Base-by-base conservation (phyloP, 1,139 yeast genomes). In the Barnettozyma hawaiiensis region DNA sequence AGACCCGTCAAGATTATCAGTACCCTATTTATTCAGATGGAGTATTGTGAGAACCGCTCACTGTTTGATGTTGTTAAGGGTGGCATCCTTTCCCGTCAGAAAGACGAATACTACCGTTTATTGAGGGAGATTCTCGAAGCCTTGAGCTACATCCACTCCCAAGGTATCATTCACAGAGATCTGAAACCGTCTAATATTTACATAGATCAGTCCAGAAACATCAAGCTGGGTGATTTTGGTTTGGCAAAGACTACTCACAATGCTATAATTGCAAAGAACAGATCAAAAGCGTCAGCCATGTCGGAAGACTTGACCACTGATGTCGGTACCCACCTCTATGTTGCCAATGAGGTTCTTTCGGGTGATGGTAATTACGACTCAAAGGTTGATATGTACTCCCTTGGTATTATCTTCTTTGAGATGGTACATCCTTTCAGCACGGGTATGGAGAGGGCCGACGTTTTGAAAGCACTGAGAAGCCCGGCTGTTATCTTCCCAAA, bases 181-280 rank as follows among this genome's bases (percentile, higher is more conserved):
- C 71, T 94, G 55, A 94, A 94, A 60, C 98, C 98, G 1, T 84
- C 84, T 75, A 94, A 94, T 61, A 87, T 94, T 61, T 94, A 94
- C 67, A 90, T 94, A 53, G 98, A 92, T 61, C 83, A 84, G 52
- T 76, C 86, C 1, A 82, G 85, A 54, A 87, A 90, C 59, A 80
- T 92, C 44, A 94, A 94, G 60, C 85, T 94, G 27, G 98, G 99
- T 52, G 98, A 94, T 59, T 94, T 94, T 63, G 99, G 98, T 0
- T 71, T 94, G 45, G 99, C 98, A 0, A 90, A 89, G 55, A 85
- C 81, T 54, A 81, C 76, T 47, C 92, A 65, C 72, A 76, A 60
- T 63, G 68, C 64, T 48, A 69, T 57, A 3, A 21, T 46, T 2
- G 63, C 64, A 21, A 50, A 61, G 7, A 45, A 61, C 7, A 63